Evolutionary conservation across 768 basidiomycete genomes (phyloP), one percentile per base, ranked within the genome.

Genomic region (Panaeolus cyanescens): DNA sequence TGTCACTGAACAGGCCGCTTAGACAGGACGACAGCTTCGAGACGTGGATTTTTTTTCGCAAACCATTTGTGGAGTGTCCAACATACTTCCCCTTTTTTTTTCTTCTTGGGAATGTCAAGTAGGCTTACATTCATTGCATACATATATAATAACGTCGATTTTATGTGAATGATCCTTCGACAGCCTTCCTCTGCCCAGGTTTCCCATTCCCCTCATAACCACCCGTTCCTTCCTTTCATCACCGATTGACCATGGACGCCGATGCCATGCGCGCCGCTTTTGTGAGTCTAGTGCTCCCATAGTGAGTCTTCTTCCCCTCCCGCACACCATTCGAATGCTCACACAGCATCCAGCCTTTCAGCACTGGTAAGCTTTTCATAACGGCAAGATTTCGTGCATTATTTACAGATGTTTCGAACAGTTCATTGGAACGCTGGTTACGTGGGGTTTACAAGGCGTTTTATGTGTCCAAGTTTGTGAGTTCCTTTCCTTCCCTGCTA

Each of bases 381-480:
- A n/a, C 13, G 5, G 25, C n/a, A n/a, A 25, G 34, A 19, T 6
- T 7, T 10, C 17, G n/a, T 4, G 4, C 15, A 8, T 54, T 13
- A 54, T 28, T 25, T 30, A n/a, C 20, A 36, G 37, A 28, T 28
- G 25, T 37, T 42, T 37, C 30, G 12, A 19, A 22, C 60, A 72
- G 67, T 67, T 70, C 30, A 64, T 73, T 17, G 65, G 72, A n/a
- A 64, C 69, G 31, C 61, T 74, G n/a, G 40, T 72, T 19, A 71
- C 69, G 30, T 70, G 70, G 64, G 71, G 69, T n/a, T 59, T 74
- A 6, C 72, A 71, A 63, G 72, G 72, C 10, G 60, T 74, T 32
- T 59, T 75, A 50, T 58, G 67, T 19, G 71, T 73, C 17, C 74
- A 75, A 74, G 70, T 72, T 20, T 75, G 74, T 75, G n/a, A 62